Percentiles rank a stretch among this genome's conserved stretches.
Conservation (phyloP, 2,329 filamentous ascomycete genomes). For the Bipolaris cookei region DNA sequence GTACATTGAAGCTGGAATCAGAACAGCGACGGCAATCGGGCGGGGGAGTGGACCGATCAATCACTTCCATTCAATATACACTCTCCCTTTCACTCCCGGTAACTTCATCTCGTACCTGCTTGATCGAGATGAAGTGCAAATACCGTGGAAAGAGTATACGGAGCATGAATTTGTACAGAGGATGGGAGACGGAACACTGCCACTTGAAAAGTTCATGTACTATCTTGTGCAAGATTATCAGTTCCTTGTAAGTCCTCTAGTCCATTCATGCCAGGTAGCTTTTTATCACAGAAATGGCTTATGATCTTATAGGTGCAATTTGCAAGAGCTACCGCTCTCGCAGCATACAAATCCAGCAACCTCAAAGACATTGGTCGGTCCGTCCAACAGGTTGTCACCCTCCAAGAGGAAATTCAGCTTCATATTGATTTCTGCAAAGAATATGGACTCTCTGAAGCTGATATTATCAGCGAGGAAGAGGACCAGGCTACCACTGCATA, state of each 20-base stretch:
- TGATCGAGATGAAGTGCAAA: slow-evolving; percentile 73
- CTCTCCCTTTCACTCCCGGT: slow-evolving; percentile 73
- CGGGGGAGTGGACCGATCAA: slow-evolving; percentile 75
- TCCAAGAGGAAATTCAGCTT: slow-evolving; percentile 78
- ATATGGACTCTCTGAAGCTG: slow-evolving; percentile 75
- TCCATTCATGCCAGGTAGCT: not conserved
- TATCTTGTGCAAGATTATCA: slow-evolving; percentile 94
- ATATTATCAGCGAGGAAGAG: slow-evolving; percentile 77
- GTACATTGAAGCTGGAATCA: slow-evolving; percentile 76
- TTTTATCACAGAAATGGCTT: slow-evolving; percentile 1
- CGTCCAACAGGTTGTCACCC: slow-evolving; percentile 75
- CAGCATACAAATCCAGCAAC: slow-evolving; percentile 80
- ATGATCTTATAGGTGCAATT: slow-evolving; percentile 73
- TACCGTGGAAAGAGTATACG: slow-evolving; percentile 76
- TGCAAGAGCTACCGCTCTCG: slow-evolving; percentile 81
- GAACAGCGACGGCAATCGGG: slow-evolving; percentile 67
- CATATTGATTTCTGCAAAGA: slow-evolving; percentile 82
- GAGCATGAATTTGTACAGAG: slow-evolving; percentile 82
- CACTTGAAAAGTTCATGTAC: slow-evolving; percentile 78
- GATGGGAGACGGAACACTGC: slow-evolving; percentile 76
- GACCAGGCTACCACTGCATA: slow-evolving; percentile 83
- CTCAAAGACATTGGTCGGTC: slow-evolving; percentile 74
- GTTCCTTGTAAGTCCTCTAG: slow-evolving; percentile 68
- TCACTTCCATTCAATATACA: slow-evolving; percentile 76
- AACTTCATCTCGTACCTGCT: slow-evolving; percentile 85